Conservation (phyloP, 371 early-diverging fungal genomes). For the Saksenaea oblongispora region DNA sequence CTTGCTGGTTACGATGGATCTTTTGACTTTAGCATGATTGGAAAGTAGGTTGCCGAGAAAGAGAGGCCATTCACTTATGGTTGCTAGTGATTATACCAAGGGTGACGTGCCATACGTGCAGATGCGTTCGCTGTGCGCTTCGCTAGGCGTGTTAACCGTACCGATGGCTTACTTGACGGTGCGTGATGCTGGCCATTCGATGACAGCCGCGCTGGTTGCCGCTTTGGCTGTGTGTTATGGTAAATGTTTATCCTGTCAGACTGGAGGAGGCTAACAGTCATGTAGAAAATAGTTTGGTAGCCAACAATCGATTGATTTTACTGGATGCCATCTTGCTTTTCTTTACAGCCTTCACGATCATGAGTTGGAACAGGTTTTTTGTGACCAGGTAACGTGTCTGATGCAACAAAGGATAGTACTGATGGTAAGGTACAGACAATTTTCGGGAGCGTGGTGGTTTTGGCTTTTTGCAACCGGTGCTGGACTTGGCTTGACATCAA, state of each 20-base stretch:
- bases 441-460: conserved; percentile 66
- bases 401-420: not conserved
- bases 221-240: conserved; percentile 72
- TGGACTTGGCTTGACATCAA: conserved; percentile 66
- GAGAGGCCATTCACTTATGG: not conserved
- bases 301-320: conserved; percentile 89
- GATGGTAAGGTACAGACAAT: conserved; percentile 42
- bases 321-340: conserved; percentile 89
- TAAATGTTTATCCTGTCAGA: conserved; percentile 23
- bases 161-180: conserved; percentile 85
- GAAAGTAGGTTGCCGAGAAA: conserved; percentile 51
- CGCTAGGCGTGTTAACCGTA: conserved; percentile 73
- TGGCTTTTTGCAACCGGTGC: conserved; percentile 77
- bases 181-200: conserved; percentile 72
- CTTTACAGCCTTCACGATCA: conserved; percentile 73
- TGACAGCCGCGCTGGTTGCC: conserved; percentile 67
- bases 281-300: conserved; percentile 84
- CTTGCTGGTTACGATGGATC: conserved; percentile 84
- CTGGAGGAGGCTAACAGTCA: conserved; percentile 7
- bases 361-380: conserved; percentile 80
- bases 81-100: conserved; percentile 34
- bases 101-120: conserved; percentile 80
- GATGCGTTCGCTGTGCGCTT: conserved; percentile 78
- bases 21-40: conserved; percentile 88
- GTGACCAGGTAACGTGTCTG: conserved; percentile 41